Evolutionary conservation across 805 yeast genomes (phyloP).

Genomic region (Candida rishiriensis): DNA sequence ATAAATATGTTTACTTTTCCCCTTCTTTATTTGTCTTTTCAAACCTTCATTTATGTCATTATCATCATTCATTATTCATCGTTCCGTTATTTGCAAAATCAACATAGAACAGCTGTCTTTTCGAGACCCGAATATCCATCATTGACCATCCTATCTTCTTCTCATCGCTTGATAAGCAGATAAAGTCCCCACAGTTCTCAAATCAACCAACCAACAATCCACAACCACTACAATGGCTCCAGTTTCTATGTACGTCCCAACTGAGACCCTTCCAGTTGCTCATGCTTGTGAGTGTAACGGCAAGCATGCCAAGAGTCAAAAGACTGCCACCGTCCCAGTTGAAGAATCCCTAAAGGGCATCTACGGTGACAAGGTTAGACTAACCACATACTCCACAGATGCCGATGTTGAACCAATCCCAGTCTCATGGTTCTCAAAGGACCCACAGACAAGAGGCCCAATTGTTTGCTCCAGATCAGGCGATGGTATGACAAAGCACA

Average conservation of each 20-base stretch:
- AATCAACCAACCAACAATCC: too few relatives aligned
- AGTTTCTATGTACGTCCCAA: not conserved
- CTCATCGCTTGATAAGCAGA: too few relatives aligned
- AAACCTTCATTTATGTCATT: too few relatives aligned
- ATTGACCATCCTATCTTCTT: too few relatives aligned
- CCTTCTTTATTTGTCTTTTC: too few relatives aligned
- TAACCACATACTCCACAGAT: conserved; percentile 54
- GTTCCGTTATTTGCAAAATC: too few relatives aligned
- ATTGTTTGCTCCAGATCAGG: conserved; percentile 49
- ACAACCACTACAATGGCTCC: not conserved
- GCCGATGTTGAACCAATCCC: conserved; percentile 44
- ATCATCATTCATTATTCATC: too few relatives aligned
- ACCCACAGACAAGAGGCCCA: conserved; percentile 50
- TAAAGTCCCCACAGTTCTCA: too few relatives aligned
- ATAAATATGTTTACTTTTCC: too few relatives aligned
- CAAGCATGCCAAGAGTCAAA: conserved; percentile 1
- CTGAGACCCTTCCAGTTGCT: not conserved
- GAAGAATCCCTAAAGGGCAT: conserved; percentile 19
- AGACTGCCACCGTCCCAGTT: conserved; percentile 9
- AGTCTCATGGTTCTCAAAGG: conserved; percentile 49
- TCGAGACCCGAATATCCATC: too few relatives aligned
- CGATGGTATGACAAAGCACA: conserved; percentile 48
- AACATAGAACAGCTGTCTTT: too few relatives aligned
- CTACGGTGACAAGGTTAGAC: conserved; percentile 31
- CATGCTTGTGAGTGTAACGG: not conserved